A percentile compares a stretch with the other conserved stretches of the same genome.
phyloP scores from a whole-genome alignment of 2,329 filamentous ascomycete genomes.

The Sporothrix curviconia region DNA sequence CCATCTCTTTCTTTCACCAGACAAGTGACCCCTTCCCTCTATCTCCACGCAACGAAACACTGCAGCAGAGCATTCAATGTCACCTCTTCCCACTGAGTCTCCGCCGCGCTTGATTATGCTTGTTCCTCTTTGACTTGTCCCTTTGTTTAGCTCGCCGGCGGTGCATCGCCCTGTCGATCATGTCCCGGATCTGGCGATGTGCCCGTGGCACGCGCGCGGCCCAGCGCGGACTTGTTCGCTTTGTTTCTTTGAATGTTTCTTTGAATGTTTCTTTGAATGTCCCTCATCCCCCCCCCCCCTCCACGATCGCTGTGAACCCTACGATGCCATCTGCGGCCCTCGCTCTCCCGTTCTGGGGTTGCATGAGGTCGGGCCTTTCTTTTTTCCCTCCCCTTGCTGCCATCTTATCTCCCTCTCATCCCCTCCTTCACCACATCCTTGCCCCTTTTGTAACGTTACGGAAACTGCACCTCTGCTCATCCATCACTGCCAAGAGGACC shows the following conservation, averaged over 20 bases:
- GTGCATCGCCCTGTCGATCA: background rate
- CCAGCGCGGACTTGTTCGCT: no score
- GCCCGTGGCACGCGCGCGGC: no score
- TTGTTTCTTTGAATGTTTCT: no score
- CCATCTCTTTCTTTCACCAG: background rate
- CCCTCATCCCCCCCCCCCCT: no score
- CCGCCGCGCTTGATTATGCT: background rate
- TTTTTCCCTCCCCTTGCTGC: background rate
- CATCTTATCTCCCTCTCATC: background rate
- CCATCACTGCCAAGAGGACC: background rate
- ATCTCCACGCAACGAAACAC: background rate
- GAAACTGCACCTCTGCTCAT: background rate
- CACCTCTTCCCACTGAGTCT: background rate
- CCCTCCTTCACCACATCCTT: background rate
- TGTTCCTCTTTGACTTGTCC: background rate
- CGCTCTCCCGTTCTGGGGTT: no score
- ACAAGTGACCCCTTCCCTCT: background rate
- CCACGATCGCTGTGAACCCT: no score
- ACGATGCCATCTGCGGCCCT: no score
- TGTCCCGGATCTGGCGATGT: background rate
- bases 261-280: no score
- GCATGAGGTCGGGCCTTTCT: no score
- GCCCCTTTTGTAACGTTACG: conserved; percentile 9
- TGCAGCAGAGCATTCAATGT: background rate
- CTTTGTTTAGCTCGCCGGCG: background rate